Evolutionary conservation across 1,139 yeast genomes (phyloP), one percentile per base, ranked within the genome.

Genomic region (Debaryomyces udenii): DNA sequence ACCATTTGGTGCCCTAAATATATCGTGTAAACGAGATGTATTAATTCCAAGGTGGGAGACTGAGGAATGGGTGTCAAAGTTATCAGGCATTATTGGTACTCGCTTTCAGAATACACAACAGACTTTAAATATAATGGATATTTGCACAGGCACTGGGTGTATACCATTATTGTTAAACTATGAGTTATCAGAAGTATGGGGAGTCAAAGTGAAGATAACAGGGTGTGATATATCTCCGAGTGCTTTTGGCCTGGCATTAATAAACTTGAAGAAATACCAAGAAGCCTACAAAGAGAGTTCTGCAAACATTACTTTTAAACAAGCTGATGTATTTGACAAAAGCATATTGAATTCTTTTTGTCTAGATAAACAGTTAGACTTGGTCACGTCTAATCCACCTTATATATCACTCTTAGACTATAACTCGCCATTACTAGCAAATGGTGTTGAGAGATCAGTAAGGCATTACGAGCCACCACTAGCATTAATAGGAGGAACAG

Each of bases 41-140:
- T 65, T 93, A 45, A 90, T 93, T 32, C 99, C 99, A 0, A 65
- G 99, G 38, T 83, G 95, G 86, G 99, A 93, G 56, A 93, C 99
- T 0, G 98, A 93, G 57, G 96, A 89, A 53, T 91, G 98, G 98
- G 70, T 78, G 6, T 27, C 64, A 24, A 70, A 70, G 42, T 55
- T 87, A 23, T 63, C 69, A 0, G 45, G 49, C 0, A 27, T 55
- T 6, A 34, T 80, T 11, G 39, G 26, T n/a, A 35, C 38, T 6
- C 11, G 24, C 14, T 20, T 17, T 27, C 6, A 14, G 4, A 18
- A 28, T 5, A 9, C 17, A n/a, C n/a, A 17, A 14, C 13, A 14
- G 3, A 28, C 44, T 9, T 38, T 68, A 9, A 53, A 47, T 1
- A 58, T 85, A 1, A 51, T 86, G 5, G 99, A 93, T 62, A 74